A percentile compares a stretch with the other conserved stretches of the same genome.
These are phyloP conservation scores for Beauveria varroae DNA, from an alignment of 2,329 filamentous ascomycete species.

Conservation along the genomic window DNA sequence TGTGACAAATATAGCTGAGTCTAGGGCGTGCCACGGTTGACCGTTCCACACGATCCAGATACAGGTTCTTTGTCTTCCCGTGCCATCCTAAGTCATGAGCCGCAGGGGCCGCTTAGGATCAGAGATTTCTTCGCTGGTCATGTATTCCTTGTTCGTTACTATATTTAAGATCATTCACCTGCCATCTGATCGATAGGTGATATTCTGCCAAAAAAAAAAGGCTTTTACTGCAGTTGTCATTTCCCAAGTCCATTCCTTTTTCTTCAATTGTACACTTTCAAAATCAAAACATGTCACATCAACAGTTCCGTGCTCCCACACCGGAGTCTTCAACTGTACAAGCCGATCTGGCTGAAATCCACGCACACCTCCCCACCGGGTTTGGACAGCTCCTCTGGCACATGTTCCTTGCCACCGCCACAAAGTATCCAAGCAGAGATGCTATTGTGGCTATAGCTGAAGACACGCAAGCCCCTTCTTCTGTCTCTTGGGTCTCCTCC, in stretches of 20 bases:
- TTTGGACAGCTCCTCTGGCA: constrained; percentile 27
- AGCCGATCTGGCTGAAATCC: constrained; percentile 19
- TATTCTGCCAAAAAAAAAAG: neutral
- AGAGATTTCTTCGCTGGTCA: neutral
- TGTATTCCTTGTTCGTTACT: neutral
- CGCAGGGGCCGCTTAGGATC: neutral
- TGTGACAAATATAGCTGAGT: constrained; percentile 1
- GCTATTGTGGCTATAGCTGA: constrained; percentile 27
- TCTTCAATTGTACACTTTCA: neutral
- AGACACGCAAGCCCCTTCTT: neutral
- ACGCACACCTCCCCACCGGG: constrained; percentile 20
- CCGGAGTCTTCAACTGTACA: neutral
- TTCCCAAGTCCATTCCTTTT: neutral
- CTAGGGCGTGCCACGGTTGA: neutral
- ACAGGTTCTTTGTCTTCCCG: neutral
- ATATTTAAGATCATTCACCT: neutral
- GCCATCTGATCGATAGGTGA: neutral
- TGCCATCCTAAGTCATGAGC: neutral
- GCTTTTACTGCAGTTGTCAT: neutral
- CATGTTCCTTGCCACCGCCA: constrained; percentile 22
- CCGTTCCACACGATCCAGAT: constrained; percentile 6
- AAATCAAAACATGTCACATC: neutral
- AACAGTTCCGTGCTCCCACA: neutral
- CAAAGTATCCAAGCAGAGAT: constrained; percentile 22
- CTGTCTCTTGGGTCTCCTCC: neutral